Percentiles rank a stretch among this genome's conserved stretches.
These are phyloP conservation scores for Prunella vulgaris DNA, from an alignment of 257 asterid genomes.

Conservation along the genomic window DNA sequence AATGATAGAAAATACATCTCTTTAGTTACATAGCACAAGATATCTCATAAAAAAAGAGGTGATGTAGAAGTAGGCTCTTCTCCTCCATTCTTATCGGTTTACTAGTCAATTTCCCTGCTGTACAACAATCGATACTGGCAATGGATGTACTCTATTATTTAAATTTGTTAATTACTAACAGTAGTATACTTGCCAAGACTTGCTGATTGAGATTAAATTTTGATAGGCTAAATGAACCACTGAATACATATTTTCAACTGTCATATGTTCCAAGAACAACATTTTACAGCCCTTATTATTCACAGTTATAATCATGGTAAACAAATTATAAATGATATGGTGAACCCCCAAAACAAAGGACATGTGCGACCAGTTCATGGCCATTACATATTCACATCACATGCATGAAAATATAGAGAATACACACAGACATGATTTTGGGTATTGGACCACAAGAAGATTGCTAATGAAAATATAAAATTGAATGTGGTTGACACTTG, in stretches of 20 bases:
- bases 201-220: not conserved
- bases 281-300: not conserved
- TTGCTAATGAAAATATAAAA: not conserved
- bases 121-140: not conserved
- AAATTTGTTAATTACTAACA: not conserved
- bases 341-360: too few species aligned
- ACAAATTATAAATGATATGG: not conserved
- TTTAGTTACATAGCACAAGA: not conserved
- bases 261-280: not conserved
- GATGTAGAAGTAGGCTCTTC: not conserved
- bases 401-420: not conserved
- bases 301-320: slow-evolving; percentile 2
- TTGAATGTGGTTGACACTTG: not conserved
- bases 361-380: too few species aligned
- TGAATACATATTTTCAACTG: not conserved
- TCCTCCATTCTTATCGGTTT: not conserved
- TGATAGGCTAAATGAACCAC: not conserved
- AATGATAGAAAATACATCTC: not conserved
- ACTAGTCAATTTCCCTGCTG: not conserved
- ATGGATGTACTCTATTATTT: not conserved
- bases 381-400: too few species aligned
- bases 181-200: not conserved
- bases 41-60: not conserved
- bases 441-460: not conserved
- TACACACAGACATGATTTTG: not conserved